Percentiles rank a stretch among this genome's conserved stretches.
phyloP scores from a whole-genome alignment of 257 asterid genomes.

The Nicotiana sylvestris region DNA sequence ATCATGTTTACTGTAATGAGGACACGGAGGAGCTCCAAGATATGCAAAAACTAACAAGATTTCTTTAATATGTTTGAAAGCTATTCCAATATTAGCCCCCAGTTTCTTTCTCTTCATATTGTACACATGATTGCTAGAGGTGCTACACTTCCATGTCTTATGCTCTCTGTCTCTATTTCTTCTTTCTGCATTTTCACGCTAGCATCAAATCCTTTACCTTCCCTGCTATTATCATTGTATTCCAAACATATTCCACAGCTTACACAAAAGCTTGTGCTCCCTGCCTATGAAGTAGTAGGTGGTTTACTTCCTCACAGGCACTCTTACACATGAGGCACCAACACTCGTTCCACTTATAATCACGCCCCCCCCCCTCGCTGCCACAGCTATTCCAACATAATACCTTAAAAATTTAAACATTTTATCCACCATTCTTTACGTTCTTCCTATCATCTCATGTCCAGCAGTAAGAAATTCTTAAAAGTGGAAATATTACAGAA shows the following conservation, averaged over 20 bases:
- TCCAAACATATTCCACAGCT: neutral
- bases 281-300: neutral
- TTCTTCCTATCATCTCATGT: conserved; percentile 3
- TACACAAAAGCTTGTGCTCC: neutral
- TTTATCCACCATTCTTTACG: neutral
- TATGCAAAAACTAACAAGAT: neutral
- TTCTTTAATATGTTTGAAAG: neutral
- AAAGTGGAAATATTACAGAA: neutral
- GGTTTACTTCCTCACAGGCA: neutral
- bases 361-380: neutral
- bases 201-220: neutral
- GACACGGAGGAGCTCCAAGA: neutral
- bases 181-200: neutral
- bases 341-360: neutral
- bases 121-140: neutral
- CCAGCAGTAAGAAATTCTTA: neutral
- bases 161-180: neutral
- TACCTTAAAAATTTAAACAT: neutral
- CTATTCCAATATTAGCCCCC: neutral
- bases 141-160: neutral
- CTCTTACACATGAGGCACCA: neutral
- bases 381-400: neutral
- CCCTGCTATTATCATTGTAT: neutral
- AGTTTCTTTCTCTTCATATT: neutral
- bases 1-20: neutral